A percentile compares a stretch with the other conserved stretches of the same genome.
Conservation (phyloP, 129 eudicot genomes). For the Chrysanthemum seticuspe region DNA sequence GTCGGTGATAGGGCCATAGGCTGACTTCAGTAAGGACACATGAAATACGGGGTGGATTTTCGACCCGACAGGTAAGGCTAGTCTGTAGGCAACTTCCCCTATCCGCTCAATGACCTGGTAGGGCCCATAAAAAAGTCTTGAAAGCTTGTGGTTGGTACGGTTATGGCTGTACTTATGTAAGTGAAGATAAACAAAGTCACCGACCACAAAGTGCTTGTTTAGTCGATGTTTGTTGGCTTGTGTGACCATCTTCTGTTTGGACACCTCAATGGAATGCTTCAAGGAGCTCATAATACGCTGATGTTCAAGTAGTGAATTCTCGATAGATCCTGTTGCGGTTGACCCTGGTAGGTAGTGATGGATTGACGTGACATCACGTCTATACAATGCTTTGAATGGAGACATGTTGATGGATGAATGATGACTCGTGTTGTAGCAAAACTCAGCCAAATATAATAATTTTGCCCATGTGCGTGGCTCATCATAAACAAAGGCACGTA, state of each 20-base stretch:
- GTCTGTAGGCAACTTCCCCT: neutral
- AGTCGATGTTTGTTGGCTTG: neutral
- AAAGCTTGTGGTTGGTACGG: neutral
- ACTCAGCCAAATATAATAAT: neutral
- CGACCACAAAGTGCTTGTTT: neutral
- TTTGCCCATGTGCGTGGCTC: neutral
- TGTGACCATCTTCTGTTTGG: neutral
- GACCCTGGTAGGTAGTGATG: neutral
- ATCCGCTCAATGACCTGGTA: neutral
- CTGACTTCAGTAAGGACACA: neutral
- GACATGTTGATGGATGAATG: conserved; percentile 6
- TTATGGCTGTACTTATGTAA: neutral
- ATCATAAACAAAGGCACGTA: neutral
- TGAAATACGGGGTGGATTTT: conserved; percentile 1
- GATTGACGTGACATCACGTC: neutral
- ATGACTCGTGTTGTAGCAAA: neutral
- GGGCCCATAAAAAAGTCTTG: neutral
- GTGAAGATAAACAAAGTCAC: neutral
- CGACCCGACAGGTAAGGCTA: neutral
- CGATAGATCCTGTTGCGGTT: neutral
- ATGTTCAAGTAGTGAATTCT: neutral
- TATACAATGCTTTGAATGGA: neutral
- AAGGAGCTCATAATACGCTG: neutral
- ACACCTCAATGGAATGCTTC: neutral
- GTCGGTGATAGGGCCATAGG: neutral